Conservation (phyloP, 1,284 basidiomycete species). For the Trametes polyzona region DNA sequence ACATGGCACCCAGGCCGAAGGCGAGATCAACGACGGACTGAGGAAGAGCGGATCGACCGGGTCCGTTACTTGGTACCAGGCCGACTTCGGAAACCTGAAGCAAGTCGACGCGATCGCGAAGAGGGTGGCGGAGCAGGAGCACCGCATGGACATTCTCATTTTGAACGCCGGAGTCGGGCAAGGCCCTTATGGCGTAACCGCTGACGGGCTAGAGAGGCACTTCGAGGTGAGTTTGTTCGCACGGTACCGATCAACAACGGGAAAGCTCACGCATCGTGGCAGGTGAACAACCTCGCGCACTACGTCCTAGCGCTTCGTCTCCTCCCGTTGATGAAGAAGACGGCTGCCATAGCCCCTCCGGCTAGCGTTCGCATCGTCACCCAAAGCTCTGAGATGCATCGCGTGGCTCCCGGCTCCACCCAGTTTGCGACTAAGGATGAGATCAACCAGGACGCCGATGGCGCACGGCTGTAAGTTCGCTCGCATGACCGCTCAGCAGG, state of each 20-base stretch:
- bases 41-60: constrained; percentile 68
- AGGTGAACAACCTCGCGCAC: constrained; percentile 34
- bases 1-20: constrained; percentile 35
- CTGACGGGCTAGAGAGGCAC: constrained; percentile 34
- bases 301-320: constrained; percentile 28
- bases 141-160: constrained; percentile 34
- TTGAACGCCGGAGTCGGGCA: constrained; percentile 36
- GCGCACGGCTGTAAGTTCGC: constrained; percentile 20
- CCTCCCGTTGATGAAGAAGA: constrained; percentile 32
- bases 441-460: constrained; percentile 26
- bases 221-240: constrained; percentile 24
- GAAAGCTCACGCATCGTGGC: not conserved
- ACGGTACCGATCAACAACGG: not conserved
- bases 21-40: constrained; percentile 50
- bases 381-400: constrained; percentile 32
- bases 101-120: constrained; percentile 30
- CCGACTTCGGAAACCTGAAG: constrained; percentile 31
- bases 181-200: constrained; percentile 30
- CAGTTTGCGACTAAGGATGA: constrained; percentile 31
- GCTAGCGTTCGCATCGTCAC: constrained; percentile 30
- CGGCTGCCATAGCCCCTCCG: constrained; percentile 22
- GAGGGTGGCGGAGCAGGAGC: constrained; percentile 27
- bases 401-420: constrained; percentile 18
- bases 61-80: constrained; percentile 29
- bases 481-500: not conserved